A percentile compares a stretch with the other conserved stretches of the same genome.
phyloP scores from a whole-genome alignment of 305 asterid genomes.

The Fraxinus platypoda region DNA sequence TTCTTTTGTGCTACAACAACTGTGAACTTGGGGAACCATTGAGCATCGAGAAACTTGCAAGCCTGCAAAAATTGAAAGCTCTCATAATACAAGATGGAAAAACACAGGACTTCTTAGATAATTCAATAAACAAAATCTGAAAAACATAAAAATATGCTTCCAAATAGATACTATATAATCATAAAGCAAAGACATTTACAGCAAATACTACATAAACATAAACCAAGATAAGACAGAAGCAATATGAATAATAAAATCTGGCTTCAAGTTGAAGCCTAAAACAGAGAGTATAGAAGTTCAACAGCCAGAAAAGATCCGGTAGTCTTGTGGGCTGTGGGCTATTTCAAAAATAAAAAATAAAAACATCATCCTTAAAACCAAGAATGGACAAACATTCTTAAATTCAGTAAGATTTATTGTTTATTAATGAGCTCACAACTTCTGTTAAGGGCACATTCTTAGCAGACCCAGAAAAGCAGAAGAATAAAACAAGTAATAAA shows the following conservation, averaged over 20 bases:
- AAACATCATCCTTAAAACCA: background rate
- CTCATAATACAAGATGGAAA: background rate
- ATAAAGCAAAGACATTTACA: background rate
- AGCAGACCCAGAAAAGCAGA: background rate
- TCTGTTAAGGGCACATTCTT: background rate
- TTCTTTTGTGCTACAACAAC: constrained; percentile 70
- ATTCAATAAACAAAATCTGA: background rate
- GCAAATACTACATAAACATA: background rate
- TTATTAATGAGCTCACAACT: background rate
- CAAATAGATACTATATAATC: background rate
- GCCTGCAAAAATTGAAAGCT: constrained; percentile 41
- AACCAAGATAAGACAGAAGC: background rate
- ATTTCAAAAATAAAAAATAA: background rate
- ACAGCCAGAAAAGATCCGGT: background rate
- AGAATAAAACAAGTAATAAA: background rate
- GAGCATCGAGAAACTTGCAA: constrained; percentile 54
- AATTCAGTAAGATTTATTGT: background rate
- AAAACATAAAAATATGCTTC: background rate
- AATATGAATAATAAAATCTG: background rate
- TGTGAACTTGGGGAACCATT: constrained; percentile 57
- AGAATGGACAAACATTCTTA: background rate
- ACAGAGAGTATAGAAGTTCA: background rate
- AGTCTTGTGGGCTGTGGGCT: background rate
- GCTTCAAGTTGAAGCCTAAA: background rate
- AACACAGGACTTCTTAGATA: background rate